Evolutionary conservation across 2,329 filamentous ascomycete species (phyloP).

Genomic region (Xylaria arbuscula): DNA sequence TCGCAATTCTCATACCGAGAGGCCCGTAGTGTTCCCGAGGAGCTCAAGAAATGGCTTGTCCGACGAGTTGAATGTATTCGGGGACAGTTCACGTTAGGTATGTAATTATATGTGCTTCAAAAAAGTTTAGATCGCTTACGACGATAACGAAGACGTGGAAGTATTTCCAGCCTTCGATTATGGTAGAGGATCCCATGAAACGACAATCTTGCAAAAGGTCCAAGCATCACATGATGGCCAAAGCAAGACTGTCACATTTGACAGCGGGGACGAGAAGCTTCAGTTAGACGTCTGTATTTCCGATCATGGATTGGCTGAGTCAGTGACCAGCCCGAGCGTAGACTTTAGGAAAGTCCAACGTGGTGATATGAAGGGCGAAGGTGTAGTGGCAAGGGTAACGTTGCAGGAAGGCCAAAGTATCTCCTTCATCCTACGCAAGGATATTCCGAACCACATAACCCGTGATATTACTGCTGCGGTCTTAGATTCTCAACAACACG

Average conservation of each 20-base stretch:
- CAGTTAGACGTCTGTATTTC: constrained; percentile 73
- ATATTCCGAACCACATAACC: constrained; percentile 67
- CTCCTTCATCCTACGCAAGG: constrained; percentile 75
- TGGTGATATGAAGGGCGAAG: constrained; percentile 67
- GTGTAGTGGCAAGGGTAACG: constrained; percentile 69
- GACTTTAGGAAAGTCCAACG: constrained; percentile 65
- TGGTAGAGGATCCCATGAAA: constrained; percentile 70
- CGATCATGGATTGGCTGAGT: constrained; percentile 65
- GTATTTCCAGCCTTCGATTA: constrained; percentile 80
- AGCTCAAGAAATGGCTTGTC: constrained; percentile 77
- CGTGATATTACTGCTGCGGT: constrained; percentile 67
- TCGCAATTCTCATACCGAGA: constrained; percentile 66
- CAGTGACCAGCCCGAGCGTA: constrained; percentile 62
- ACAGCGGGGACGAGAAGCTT: constrained; percentile 67
- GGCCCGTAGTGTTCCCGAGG: constrained; percentile 64
- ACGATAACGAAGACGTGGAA: constrained; percentile 65
- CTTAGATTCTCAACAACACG: constrained; percentile 72
- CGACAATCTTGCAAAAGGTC: constrained; percentile 62
- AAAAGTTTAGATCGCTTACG: background rate
- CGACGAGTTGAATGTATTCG: constrained; percentile 78
- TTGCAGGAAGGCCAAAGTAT: constrained; percentile 74
- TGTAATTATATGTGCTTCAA: constrained; percentile 11
- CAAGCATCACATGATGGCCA: constrained; percentile 54
- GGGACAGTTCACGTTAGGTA: constrained; percentile 70
- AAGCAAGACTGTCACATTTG: constrained; percentile 73